Percentiles rank a stretch among this genome's conserved stretches.
phyloP scores from a whole-genome alignment of 192 early-diverging fungal species.

The Entomortierella parvispora region DNA sequence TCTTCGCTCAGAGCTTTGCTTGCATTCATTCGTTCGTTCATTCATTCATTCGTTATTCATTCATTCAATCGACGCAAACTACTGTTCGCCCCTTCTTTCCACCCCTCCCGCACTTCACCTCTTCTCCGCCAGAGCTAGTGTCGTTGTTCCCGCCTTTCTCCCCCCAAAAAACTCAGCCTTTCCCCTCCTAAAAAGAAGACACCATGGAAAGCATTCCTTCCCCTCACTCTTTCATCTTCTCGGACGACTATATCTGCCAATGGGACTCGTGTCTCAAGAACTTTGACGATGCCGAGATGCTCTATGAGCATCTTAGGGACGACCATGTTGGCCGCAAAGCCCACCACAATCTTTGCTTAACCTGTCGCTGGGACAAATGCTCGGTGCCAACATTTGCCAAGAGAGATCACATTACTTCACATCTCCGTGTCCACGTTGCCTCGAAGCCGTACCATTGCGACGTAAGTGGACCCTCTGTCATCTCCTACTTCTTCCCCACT shows the following conservation, averaged over 20 bases:
- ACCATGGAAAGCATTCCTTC: conserved; percentile 44
- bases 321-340: conserved; percentile 94
- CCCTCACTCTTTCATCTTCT: conserved; percentile 52
- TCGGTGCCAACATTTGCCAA: conserved; percentile 75
- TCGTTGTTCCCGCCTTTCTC: no score
- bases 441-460: conserved; percentile 90
- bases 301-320: conserved; percentile 88
- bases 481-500: not conserved
- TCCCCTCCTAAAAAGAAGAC: no score
- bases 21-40: not conserved
- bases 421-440: conserved; percentile 92
- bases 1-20: no score
- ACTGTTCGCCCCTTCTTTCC: no score
- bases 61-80: not conserved
- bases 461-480: conserved; percentile 48
- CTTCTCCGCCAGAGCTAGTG: no score
- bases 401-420: conserved; percentile 96
- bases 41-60: conserved; percentile 1
- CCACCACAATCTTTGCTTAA: conserved; percentile 87
- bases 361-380: conserved; percentile 92
- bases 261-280: conserved; percentile 60
- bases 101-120: not conserved
- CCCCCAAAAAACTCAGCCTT: not conserved
- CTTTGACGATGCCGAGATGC: conserved; percentile 83
- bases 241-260: conserved; percentile 58